These are phyloP conservation scores for Salix caprea DNA, from an alignment of 345 rosid species.

Conservation along the genomic window DNA sequence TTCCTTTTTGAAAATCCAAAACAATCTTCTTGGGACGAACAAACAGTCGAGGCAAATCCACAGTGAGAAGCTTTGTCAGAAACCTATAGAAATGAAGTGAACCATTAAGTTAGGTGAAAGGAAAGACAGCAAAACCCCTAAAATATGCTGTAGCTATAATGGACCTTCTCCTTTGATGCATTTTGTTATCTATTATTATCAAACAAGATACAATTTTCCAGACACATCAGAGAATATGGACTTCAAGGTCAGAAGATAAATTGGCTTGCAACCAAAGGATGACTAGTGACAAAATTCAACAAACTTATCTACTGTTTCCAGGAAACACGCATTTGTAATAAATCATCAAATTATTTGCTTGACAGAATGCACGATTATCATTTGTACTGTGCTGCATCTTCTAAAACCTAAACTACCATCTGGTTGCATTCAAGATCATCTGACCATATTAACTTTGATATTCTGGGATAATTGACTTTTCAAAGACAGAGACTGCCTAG, in stretches of 20 bases:
- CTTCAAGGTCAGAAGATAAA: not conserved
- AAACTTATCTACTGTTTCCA: not conserved
- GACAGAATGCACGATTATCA: not conserved
- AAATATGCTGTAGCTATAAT: not conserved
- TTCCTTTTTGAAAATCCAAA: conserved; percentile 90
- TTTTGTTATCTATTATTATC: not conserved
- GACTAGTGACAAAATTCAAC: not conserved
- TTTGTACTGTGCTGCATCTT: not conserved
- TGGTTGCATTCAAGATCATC: not conserved
- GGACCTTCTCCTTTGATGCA: not conserved
- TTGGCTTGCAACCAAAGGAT: not conserved
- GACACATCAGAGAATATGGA: not conserved
- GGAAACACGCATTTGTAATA: not conserved
- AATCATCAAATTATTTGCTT: not conserved
- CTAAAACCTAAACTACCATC: not conserved
- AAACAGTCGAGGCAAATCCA: conserved; percentile 85
- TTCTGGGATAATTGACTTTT: not conserved
- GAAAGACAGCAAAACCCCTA: not conserved
- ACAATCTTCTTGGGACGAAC: conserved; percentile 98
- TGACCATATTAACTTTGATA: not conserved
- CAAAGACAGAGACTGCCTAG: not conserved
- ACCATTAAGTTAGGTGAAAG: not conserved
- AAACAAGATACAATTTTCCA: not conserved
- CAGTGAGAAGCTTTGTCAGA: conserved; percentile 86
- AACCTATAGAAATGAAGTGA: conserved; percentile 50